Percentiles rank a stretch among this genome's conserved stretches.
phyloP scores from a whole-genome alignment of 345 rosid genomes.

The Rubroshorea leprosula region DNA sequence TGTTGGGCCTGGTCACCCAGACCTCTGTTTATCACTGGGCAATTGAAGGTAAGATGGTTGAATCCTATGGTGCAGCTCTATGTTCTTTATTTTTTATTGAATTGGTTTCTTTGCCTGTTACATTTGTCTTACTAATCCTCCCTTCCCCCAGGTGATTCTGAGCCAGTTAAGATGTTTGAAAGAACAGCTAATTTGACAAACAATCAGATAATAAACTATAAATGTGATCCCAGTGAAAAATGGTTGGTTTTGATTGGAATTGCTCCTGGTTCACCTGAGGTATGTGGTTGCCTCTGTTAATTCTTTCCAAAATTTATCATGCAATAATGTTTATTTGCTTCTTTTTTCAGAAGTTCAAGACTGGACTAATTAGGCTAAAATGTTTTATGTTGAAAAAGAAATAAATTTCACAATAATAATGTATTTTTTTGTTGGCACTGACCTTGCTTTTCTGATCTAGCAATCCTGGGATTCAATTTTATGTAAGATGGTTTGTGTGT shows the following conservation, averaged over 20 bases:
- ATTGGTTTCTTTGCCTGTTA: neutral
- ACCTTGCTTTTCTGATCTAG: too few relatives aligned
- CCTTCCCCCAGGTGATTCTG: conserved; percentile 70
- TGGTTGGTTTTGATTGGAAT: conserved; percentile 98
- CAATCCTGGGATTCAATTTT: too few relatives aligned
- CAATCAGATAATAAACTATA: conserved; percentile 95
- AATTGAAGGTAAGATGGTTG: conserved; percentile 62
- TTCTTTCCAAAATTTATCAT: neutral
- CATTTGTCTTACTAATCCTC: conserved; percentile 10
- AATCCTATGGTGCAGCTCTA: conserved; percentile 8
- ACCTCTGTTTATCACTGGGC: conserved; percentile 94
- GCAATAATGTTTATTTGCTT: too few relatives aligned
- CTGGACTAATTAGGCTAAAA: too few relatives aligned
- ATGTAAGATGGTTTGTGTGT: too few relatives aligned
- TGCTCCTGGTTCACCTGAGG: conserved; percentile 98
- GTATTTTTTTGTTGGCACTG: too few relatives aligned
- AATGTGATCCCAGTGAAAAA: conserved; percentile 90
- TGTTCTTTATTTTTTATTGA: neutral
- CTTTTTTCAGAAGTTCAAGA: too few relatives aligned
- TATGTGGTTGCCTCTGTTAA: conserved; percentile 21
- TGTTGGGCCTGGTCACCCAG: conserved; percentile 95
- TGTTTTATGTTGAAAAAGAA: too few relatives aligned
- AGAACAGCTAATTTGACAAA: conserved; percentile 87
- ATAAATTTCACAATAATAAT: too few relatives aligned
- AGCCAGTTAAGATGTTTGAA: conserved; percentile 93